Conservation (phyloP, 2,329 filamentous ascomycete genomes). For the Metarhizium robertsii region DNA sequence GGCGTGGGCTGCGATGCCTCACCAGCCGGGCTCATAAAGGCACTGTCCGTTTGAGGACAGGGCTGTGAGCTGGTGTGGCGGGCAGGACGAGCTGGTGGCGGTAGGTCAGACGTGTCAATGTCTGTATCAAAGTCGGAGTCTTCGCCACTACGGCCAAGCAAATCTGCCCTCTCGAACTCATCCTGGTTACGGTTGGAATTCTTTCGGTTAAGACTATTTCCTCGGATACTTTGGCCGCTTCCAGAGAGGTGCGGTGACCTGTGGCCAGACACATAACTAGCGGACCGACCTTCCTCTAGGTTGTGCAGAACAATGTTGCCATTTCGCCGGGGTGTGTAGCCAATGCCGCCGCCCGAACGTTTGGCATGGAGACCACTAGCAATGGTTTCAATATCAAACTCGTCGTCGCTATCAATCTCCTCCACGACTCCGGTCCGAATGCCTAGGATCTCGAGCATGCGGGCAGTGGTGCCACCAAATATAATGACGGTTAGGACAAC, state of each 20-base stretch:
- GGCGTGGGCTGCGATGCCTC: constrained; percentile 26
- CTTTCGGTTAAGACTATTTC: constrained; percentile 44
- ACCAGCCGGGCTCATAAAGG: constrained; percentile 19
- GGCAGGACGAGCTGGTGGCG: constrained; percentile 44
- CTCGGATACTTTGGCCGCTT: constrained; percentile 35
- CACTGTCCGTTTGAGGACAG: constrained; percentile 16
- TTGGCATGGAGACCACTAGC: constrained; percentile 70
- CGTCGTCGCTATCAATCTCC: constrained; percentile 94
- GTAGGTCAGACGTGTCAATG: constrained; percentile 57
- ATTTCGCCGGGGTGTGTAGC: constrained; percentile 62
- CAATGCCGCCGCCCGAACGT: constrained; percentile 66
- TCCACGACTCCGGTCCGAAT: constrained; percentile 95
- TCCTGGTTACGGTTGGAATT: constrained; percentile 33
- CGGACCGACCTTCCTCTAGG: constrained; percentile 31
- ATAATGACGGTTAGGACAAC: constrained; percentile 98
- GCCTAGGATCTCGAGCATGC: constrained; percentile 96
- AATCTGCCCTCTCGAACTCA: constrained; percentile 46
- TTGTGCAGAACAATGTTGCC: constrained; percentile 50
- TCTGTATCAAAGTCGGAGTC: constrained; percentile 55
- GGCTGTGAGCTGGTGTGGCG: constrained; percentile 15
- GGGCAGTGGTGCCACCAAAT: constrained; percentile 91
- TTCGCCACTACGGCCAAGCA: constrained; percentile 40
- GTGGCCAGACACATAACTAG: constrained; percentile 44
- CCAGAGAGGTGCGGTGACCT: constrained; percentile 35
- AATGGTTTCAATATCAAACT: constrained; percentile 88